Evolutionary conservation across 2,329 filamentous ascomycete genomes (phyloP), one percentile per base, ranked within the genome.

Genomic region (Emergomyces pasteurianus): DNA sequence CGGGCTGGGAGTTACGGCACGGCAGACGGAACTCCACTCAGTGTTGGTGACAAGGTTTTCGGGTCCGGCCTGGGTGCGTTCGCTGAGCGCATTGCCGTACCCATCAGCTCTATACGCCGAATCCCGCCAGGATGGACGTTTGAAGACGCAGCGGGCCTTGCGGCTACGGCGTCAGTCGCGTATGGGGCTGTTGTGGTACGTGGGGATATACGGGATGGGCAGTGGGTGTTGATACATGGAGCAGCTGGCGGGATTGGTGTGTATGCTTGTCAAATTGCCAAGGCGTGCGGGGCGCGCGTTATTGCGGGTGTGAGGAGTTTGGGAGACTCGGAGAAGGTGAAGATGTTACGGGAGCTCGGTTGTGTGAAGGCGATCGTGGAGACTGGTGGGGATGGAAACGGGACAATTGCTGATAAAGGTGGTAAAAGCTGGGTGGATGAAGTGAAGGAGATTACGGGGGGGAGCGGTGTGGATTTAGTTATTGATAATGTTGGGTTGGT

Each of bases 401-500:
- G 26, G 42, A n/a, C n/a, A 21, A 16, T 18, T 21, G 21, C 18
- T 46, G 42, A 9, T 6, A 46, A 56, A 26, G 34, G n/a, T 58
- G 69, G 73, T 0, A 46, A 28, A 7, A 69, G 73, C 0, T 86
- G 83, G 83, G 79, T 78, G 66, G 72, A 79, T n/a, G 66, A 73
- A 16, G 78, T 86, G 2, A 70, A 77, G n/a, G 68, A 71, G 2
- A 63, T 79, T 23, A 84, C 81, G 0, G 64, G 69, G 1, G 77
- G 78, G 0, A 71, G 74, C 36, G 83, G 83, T 0, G 82, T 81
- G 1, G 78, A 86, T 70, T 75, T 83, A 0, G 79, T 85, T 14
- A 81, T 81, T 65, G 83, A 86, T 70, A 77, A 79, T 8, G 81
- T 85, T 12, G 83, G 83, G 0, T 74, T 82, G 28, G 80, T 85